Base-by-base conservation (phyloP, 208 protist genomes). In the Trypanosoma lewisi region DNA sequence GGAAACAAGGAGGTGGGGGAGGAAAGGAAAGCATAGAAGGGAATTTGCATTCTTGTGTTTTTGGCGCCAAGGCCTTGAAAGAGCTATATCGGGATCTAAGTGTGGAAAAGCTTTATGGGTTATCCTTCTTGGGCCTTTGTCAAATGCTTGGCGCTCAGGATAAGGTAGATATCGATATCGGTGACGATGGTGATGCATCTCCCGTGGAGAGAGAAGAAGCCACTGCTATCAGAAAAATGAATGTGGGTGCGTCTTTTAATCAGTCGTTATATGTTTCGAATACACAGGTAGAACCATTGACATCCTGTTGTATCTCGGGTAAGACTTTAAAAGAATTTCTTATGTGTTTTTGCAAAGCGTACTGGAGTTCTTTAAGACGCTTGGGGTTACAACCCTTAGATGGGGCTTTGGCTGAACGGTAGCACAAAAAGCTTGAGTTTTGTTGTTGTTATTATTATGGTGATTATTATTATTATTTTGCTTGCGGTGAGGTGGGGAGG, bases 101-200 rank as follows among this genome's bases (percentile, higher is more conserved):
- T 31, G 77, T 85, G 41, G 48, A 68, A 21, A 79, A 88, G 54
- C 78, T 74, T 19, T 86, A 82, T 49, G 73, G 78, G n/a, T 44
- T 86, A 33, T 70, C 73, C 30, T 87, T 87, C 67, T 87, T 73
- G 82, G 59, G 65, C 17, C 81, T 91, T 61, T 84, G 78, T 56
- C 79, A 80, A 34, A 55, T 83, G 23, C 74, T 88, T 36, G 61
- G 83, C 63, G 60, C 53, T 4, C 19, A 57, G 14, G 55, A 67
- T 23, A 82, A 75, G 14, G 60, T 39, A 23, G 72, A 73, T 45
- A 70, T 91, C n/a, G n/a, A n/a, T n/a, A n/a, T n/a, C n/a, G n/a
- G n/a, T n/a, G n/a, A n/a, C n/a, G n/a, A n/a, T 53, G 71, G 86
- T 64, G 31, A 33, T 11, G 78, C 67, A 48, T 39, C 27, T 83